phyloP scores from a whole-genome alignment of 2,329 filamentous ascomycete genomes.

The Nannizziopsis arthrosporioides region DNA sequence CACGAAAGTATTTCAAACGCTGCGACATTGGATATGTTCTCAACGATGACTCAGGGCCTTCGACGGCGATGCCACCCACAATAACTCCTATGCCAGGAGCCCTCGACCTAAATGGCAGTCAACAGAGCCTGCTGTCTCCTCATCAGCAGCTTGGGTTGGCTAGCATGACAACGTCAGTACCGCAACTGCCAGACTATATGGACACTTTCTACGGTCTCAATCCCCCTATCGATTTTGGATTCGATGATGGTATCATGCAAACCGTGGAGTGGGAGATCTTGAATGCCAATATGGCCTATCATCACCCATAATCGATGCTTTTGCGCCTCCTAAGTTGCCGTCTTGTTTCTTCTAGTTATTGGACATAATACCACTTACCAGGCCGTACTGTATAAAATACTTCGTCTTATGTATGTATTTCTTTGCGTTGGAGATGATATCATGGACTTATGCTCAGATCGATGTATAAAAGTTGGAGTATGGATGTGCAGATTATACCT shows the following conservation, averaged over 20 bases:
- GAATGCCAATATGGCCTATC: background rate
- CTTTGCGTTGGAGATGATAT: too few species aligned
- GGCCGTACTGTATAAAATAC: too few species aligned
- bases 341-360: background rate
- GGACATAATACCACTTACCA: too few species aligned
- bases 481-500: background rate
- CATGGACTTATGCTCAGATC: too few species aligned
- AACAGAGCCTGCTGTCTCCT: background rate
- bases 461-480: too few species aligned
- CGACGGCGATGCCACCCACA: background rate
- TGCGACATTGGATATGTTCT: slow-evolving; percentile 16
- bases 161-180: background rate
- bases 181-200: background rate
- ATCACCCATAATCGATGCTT: background rate
- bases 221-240: background rate
- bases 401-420: too few species aligned
- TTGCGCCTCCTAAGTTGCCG: background rate
- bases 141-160: background rate
- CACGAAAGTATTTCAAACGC: slow-evolving; percentile 21
- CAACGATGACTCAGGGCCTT: slow-evolving; percentile 9
- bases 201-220: background rate
- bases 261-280: slow-evolving; percentile 1
- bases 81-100: background rate
- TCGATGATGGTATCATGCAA: background rate
- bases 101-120: background rate